Evolutionary conservation across 208 protist species (phyloP).

Genomic region (Blastocrithidia nonstop): DNA sequence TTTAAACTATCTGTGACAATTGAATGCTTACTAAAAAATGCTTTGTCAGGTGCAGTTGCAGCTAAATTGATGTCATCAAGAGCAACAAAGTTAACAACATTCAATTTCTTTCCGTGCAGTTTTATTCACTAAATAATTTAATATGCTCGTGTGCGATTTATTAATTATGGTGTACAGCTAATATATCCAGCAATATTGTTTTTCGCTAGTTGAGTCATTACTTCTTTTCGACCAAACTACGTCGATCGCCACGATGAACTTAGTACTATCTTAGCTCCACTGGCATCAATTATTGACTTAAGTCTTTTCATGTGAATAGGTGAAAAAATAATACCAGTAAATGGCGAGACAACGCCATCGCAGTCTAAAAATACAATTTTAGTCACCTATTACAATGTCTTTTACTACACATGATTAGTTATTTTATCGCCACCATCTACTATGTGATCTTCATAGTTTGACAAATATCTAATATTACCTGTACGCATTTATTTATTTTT

Average conservation of each 20-base stretch:
- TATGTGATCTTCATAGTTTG: too few species aligned
- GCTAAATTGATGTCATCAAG: conserved; percentile 58
- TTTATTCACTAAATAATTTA: conserved; percentile 53
- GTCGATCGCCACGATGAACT: conserved; percentile 50
- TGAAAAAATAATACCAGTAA: conserved; percentile 19
- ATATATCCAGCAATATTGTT: conserved; percentile 36
- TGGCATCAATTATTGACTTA: conserved; percentile 22
- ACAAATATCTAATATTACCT: too few species aligned
- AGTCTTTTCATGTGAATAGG: conserved; percentile 31
- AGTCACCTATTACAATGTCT: conserved; percentile 3
- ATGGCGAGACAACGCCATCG: conserved; percentile 54
- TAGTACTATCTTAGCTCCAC: conserved; percentile 47
- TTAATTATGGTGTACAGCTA: conserved; percentile 26
- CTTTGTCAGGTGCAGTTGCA: conserved; percentile 19
- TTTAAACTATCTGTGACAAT: conserved; percentile 25
- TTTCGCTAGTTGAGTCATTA: conserved; percentile 22
- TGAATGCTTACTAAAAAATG: conserved; percentile 40
- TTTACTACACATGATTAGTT: not conserved
- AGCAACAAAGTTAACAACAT: conserved; percentile 64
- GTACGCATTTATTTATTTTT: too few species aligned
- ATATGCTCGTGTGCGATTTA: conserved; percentile 11
- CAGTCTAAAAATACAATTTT: conserved; percentile 68
- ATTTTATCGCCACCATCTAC: too few species aligned
- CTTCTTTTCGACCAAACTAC: conserved; percentile 43
- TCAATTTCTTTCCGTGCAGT: conserved; percentile 18